phyloP scores from a whole-genome alignment of 176 grass and related monocot genomes.

The Carex pumila region DNA sequence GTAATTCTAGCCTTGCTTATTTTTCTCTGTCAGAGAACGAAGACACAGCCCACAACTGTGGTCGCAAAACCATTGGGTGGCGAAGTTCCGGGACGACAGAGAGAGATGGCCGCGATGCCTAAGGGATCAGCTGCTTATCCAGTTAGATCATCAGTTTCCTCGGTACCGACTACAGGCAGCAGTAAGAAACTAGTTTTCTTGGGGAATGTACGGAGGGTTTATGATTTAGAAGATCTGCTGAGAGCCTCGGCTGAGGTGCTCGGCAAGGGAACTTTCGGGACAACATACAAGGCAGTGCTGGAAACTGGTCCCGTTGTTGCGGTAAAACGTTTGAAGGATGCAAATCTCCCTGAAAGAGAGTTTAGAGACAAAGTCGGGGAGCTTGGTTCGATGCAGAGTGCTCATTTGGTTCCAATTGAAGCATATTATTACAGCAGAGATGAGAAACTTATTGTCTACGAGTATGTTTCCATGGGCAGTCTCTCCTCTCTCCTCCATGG shows the following conservation, averaged over 20 bases:
- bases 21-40: slow-evolving; percentile 10
- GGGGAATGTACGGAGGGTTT: slow-evolving; percentile 33
- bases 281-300: slow-evolving; percentile 74
- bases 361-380: slow-evolving; percentile 36
- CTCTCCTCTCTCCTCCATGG: slow-evolving; percentile 65
- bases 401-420: slow-evolving; percentile 38
- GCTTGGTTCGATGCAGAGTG: slow-evolving; percentile 36
- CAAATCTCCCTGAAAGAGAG: slow-evolving; percentile 47
- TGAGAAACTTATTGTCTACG: slow-evolving; percentile 82
- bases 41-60: neutral
- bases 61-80: neutral
- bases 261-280: slow-evolving; percentile 50
- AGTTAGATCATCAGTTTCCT: slow-evolving; percentile 1
- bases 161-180: neutral
- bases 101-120: slow-evolving; percentile 1
- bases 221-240: slow-evolving; percentile 73
- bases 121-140: slow-evolving; percentile 6
- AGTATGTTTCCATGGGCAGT: slow-evolving; percentile 59
- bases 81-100: slow-evolving; percentile 13
- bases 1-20: slow-evolving; percentile 32
- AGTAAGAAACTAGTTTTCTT: slow-evolving; percentile 73
- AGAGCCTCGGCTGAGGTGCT: slow-evolving; percentile 79
- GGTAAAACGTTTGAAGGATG: slow-evolving; percentile 64
- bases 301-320: slow-evolving; percentile 53
- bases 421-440: slow-evolving; percentile 76